Evolutionary conservation across 2,329 filamentous ascomycete species (phyloP).

Genomic region (Aspergillus pseudoviridinutans): DNA sequence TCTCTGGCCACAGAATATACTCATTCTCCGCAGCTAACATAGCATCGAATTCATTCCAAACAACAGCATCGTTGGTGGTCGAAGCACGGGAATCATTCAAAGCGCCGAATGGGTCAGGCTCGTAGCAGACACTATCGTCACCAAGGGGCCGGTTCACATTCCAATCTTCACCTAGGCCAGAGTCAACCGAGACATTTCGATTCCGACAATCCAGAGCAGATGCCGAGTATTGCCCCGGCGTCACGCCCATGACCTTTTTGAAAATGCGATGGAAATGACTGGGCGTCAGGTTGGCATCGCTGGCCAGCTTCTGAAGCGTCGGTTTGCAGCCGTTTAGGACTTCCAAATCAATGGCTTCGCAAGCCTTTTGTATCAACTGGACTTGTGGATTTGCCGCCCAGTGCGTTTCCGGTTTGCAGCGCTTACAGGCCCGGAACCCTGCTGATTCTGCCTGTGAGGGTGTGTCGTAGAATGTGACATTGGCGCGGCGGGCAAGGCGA

Average conservation of each 20-base stretch:
- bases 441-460: conserved; percentile 44
- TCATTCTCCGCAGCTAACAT: conserved; percentile 27
- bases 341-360: conserved; percentile 27
- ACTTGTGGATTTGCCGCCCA: conserved; percentile 29
- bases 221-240: conserved; percentile 42
- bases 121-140: neutral
- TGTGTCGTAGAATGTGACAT: conserved; percentile 52
- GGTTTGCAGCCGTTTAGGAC: conserved; percentile 27
- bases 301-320: conserved; percentile 45
- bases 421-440: conserved; percentile 54
- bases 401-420: conserved; percentile 47
- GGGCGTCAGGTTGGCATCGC: conserved; percentile 46
- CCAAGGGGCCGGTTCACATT: conserved; percentile 1
- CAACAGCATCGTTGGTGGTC: neutral
- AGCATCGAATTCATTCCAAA: conserved; percentile 37
- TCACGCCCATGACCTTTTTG: conserved; percentile 49
- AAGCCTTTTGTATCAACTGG: conserved; percentile 27
- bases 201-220: conserved; percentile 7
- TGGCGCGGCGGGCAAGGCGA: conserved; percentile 55
- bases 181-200: neutral
- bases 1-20: conserved; percentile 7
- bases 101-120: neutral
- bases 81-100: neutral
- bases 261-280: conserved; percentile 55
- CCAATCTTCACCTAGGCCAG: neutral